Evolutionary conservation across 2,329 filamentous ascomycete species (phyloP).

Genomic region (Podosphaera leucotricha): DNA sequence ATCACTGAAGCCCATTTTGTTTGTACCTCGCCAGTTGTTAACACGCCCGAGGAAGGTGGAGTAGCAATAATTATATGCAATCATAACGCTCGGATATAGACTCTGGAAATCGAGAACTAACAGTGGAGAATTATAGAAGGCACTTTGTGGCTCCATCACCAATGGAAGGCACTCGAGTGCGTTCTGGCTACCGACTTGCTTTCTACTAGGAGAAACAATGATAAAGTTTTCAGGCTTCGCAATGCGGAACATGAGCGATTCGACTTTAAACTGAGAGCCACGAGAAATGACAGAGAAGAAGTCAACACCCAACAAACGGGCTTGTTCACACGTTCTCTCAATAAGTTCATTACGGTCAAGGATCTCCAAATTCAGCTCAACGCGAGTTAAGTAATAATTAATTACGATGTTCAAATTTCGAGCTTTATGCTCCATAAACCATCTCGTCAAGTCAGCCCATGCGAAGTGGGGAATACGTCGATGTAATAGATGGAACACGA

Average conservation of each 20-base stretch:
- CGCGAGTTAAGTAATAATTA: conserved; percentile 52
- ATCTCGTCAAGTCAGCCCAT: conserved; percentile 53
- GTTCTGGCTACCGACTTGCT: conserved; percentile 85
- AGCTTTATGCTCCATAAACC: conserved; percentile 49
- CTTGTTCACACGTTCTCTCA: conserved; percentile 77
- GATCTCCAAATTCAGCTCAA: conserved; percentile 70
- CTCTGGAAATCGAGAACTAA: conserved; percentile 91
- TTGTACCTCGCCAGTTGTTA: conserved; percentile 64
- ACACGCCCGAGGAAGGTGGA: conserved; percentile 84
- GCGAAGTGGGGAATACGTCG: conserved; percentile 72
- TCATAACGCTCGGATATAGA: conserved; percentile 93
- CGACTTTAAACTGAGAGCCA: conserved; percentile 94
- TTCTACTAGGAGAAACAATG: conserved; percentile 67
- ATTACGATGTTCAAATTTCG: conserved; percentile 52
- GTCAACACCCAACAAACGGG: conserved; percentile 74
- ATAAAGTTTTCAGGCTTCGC: conserved; percentile 92
- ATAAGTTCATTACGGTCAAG: conserved; percentile 77
- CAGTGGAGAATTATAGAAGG: conserved; percentile 75
- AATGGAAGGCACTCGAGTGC: conserved; percentile 82
- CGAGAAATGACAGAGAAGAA: conserved; percentile 92
- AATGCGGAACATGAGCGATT: conserved; percentile 96
- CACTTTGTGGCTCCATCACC: conserved; percentile 93
- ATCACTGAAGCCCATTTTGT: conserved; percentile 86
- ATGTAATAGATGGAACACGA: conserved; percentile 76
- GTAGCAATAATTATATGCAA: conserved; percentile 97